These are phyloP conservation scores for Talaromyces wortmannii DNA, from an alignment of 495 filamentous ascomycete species.

Conservation along the genomic window DNA sequence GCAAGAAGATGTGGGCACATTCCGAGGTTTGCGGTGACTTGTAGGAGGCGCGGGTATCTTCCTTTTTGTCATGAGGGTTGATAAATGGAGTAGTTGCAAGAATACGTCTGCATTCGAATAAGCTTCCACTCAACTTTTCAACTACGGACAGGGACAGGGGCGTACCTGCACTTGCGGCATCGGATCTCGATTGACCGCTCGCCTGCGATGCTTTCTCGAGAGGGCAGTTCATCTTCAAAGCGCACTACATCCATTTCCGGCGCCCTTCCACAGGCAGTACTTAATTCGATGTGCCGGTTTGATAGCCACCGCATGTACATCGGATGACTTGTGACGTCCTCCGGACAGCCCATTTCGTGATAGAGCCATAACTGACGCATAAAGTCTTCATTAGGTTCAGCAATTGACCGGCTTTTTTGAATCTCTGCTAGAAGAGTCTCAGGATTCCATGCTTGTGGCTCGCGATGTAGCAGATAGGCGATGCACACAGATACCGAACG, in stretches of 20 bases:
- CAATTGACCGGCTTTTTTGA: slow-evolving; percentile 57
- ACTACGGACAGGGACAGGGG: slow-evolving; percentile 4
- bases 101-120: slow-evolving; percentile 36
- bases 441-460: slow-evolving; percentile 43
- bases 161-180: slow-evolving; percentile 59
- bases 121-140: not conserved
- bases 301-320: slow-evolving; percentile 88
- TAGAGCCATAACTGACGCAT: slow-evolving; percentile 83
- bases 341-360: slow-evolving; percentile 72
- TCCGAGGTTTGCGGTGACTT: slow-evolving; percentile 8
- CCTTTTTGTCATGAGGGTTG: slow-evolving; percentile 40
- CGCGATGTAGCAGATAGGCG: slow-evolving; percentile 74
- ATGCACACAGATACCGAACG: slow-evolving; percentile 79
- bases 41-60: slow-evolving; percentile 9
- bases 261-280: slow-evolving; percentile 61
- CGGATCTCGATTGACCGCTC: slow-evolving; percentile 39
- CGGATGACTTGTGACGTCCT: slow-evolving; percentile 59
- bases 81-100: slow-evolving; percentile 60
- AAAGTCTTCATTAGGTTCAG: slow-evolving; percentile 85
- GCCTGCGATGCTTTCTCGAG: slow-evolving; percentile 10
- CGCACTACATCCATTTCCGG: slow-evolving; percentile 65
- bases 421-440: slow-evolving; percentile 56
- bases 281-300: slow-evolving; percentile 65
- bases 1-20: slow-evolving; percentile 83
- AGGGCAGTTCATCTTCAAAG: slow-evolving; percentile 72